phyloP scores from a whole-genome alignment of 2,329 filamentous ascomycete species.

The Colletotrichum agaves region DNA sequence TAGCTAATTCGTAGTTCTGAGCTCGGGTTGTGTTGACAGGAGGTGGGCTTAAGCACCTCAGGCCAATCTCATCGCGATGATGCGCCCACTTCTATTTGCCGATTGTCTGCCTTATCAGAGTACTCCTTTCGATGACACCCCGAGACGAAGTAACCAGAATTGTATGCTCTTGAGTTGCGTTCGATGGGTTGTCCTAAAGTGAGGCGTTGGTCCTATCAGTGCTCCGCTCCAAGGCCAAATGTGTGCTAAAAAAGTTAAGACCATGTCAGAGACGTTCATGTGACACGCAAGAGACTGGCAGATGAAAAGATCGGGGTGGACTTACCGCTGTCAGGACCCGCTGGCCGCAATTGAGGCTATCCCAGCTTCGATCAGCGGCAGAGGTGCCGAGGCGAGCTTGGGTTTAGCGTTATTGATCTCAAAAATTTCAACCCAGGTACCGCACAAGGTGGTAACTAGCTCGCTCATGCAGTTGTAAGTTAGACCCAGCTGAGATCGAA shows the following conservation, averaged over 20 bases:
- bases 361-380: slow-evolving; percentile 27
- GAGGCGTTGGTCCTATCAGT: slow-evolving; percentile 22
- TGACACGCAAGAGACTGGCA: slow-evolving; percentile 20
- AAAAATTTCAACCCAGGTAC: too few species aligned
- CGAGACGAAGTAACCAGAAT: not conserved
- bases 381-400: slow-evolving; percentile 2
- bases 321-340: slow-evolving; percentile 14
- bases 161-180: too few species aligned
- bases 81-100: slow-evolving; percentile 1
- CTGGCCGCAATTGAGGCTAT: slow-evolving; percentile 29
- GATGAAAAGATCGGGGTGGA: not conserved
- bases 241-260: slow-evolving; percentile 12
- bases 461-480: not conserved
- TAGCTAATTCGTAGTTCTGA: slow-evolving; percentile 12
- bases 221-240: not conserved
- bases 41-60: slow-evolving; percentile 19
- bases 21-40: not conserved
- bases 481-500: too few species aligned
- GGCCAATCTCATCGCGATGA: not conserved
- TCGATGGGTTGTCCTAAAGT: slow-evolving; percentile 7
- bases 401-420: too few species aligned
- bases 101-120: not conserved
- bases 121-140: not conserved
- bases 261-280: slow-evolving; percentile 20
- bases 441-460: too few species aligned